Base-by-base conservation (phyloP, 768 basidiomycete species). In the Boletus sensibilis region DNA sequence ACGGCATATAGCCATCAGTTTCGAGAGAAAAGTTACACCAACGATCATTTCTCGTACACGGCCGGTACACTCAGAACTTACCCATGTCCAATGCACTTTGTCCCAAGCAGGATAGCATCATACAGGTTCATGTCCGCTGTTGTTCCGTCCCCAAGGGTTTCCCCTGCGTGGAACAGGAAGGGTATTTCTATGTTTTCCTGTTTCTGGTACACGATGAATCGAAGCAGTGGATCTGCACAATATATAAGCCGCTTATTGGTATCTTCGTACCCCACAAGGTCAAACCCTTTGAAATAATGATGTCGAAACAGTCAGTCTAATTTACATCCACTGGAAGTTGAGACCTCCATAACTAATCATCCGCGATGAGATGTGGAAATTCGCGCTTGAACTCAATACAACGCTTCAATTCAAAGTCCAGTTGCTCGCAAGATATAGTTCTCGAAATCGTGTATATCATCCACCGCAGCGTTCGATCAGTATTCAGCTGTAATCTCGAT, bases 41-140 rank as follows among this genome's bases (percentile, higher is more conserved):
- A 23, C 18, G 18, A 21, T 44, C 25, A 51, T 25, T 14, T 20
- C 9, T 33, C 44, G 12, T 7, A 9, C 35, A 25, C n/a, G n/a
- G n/a, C 23, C 13, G 8, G 39, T 12, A 14, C 51, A 31, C 10
- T 23, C 31, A 31, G 25, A 45, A 13, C 73, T 33, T 43, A 78
- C 77, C 78, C 80, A 55, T 81, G 79, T 1, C 80, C 80, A 31
- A 81, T 81, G 23, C 79, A 72, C 61, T 76, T 79, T 21, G 80
- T 78, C 3, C 76, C 79, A n/a, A 81, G 67, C 31, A 81, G 66
- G 34, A 81, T 71, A 4, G 79, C 79, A 57, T 81, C 80, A 56
- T 75, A 79, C 50, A 81, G 58, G 55, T 81, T 80, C 57, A 74
- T 61, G 47, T 81, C 79, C n/a, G 74, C 73, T 13, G 62, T 55